Evolutionary conservation across 2,329 filamentous ascomycete genomes (phyloP).

Genomic region (Alternaria ventricosa): DNA sequence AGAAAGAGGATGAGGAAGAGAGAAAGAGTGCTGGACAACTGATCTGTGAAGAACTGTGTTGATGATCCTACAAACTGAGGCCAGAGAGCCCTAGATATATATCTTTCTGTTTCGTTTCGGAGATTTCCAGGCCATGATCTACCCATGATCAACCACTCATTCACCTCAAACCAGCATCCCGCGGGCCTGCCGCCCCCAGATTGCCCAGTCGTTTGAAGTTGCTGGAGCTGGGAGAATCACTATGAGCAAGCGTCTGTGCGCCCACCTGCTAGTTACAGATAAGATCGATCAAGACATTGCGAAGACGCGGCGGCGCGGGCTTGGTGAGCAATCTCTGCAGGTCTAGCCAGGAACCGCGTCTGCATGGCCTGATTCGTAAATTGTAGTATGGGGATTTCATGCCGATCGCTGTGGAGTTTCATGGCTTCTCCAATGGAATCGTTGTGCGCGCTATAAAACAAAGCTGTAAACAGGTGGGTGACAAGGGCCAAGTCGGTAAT

Average conservation of each 20-base stretch:
- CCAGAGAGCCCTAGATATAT: constrained; percentile 11
- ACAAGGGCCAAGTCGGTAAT: constrained; percentile 5
- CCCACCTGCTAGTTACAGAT: constrained; percentile 10
- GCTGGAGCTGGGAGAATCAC: constrained; percentile 1
- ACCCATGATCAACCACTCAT: constrained; percentile 12
- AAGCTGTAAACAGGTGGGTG: not conserved
- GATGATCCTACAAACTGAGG: not conserved
- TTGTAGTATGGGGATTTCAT: constrained; percentile 4
- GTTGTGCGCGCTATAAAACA: not conserved
- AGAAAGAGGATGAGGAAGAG: constrained; percentile 1
- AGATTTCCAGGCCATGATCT: constrained; percentile 2
- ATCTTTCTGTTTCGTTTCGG: constrained; percentile 4
- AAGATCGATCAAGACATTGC: constrained; percentile 11
- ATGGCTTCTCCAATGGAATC: constrained; percentile 6
- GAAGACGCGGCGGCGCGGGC: constrained; percentile 6
- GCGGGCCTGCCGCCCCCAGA: not conserved
- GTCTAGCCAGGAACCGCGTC: constrained; percentile 10
- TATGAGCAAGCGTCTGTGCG: not conserved
- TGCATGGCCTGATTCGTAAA: not conserved
- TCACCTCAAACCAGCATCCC: constrained; percentile 13
- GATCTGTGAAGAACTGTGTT: constrained; percentile 17
- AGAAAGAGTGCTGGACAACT: constrained; percentile 14
- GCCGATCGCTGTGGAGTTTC: constrained; percentile 20
- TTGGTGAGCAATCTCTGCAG: constrained; percentile 3
- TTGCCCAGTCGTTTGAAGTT: constrained; percentile 18